Base-by-base conservation (phyloP, 2,329 filamentous ascomycete genomes). In the Talaromyces albobiverticillius region DNA sequence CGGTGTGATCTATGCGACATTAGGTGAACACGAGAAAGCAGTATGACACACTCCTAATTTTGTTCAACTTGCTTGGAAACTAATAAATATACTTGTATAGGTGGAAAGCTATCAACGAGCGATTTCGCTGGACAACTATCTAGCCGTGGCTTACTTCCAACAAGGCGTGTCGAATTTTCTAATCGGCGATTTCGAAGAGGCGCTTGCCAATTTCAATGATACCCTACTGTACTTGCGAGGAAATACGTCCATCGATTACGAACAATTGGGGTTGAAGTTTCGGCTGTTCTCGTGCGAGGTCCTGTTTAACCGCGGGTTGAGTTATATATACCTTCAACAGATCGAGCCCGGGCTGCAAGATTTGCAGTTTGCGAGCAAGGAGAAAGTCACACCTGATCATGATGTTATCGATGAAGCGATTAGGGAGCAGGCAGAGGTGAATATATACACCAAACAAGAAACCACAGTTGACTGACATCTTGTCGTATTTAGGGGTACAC, bases 401-500 rank as follows among this genome's bases (percentile, higher is more conserved):
- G 90, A 95, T 69, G 94, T 99, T 59, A 99, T 99, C 61, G 92
- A 99, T 65, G 94, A 99, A 72, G 94, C 94, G 4, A 97, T 99
- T 61, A 80, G 83, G 51, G 94, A 97, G 70, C 86, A 92, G 65
- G 94, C 94, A 57, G 91, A 96, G 81, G 90, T 49, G 4, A 29
- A 14, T 50, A 22, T 46, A 36, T 14, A 23, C 41, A 38, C 36
- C 51, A 9, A 23, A 45, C 38, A 45, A 22, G 58, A 5, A 31
- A 31, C 29, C 9, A 20, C n/a, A n/a, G n/a, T n/a, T n/a, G n/a
- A n/a, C n/a, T n/a, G n/a, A n/a, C n/a, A n/a, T n/a, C n/a, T n/a
- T n/a, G n/a, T n/a, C n/a, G n/a, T n/a, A n/a, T n/a, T n/a, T n/a
- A 95, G 89, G 94, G 93, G 45, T 99, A 99, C 68, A 97, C 94